Evolutionary conservation across 2,329 filamentous ascomycete species (phyloP).

Genomic region (Fusarium sp.): DNA sequence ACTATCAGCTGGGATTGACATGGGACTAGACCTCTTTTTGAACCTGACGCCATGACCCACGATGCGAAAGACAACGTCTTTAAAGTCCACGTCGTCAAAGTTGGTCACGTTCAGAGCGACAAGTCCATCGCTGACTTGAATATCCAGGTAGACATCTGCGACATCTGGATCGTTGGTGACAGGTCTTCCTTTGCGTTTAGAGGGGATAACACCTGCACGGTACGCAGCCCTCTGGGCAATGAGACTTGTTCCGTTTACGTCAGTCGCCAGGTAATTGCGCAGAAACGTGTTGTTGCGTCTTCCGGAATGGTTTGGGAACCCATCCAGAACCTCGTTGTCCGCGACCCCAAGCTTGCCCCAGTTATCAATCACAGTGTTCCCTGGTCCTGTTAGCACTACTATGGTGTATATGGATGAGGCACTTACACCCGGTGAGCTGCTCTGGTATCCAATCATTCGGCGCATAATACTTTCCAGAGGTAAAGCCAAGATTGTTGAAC

Average conservation of each 20-base stretch:
- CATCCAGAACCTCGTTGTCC: constrained; percentile 2
- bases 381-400: background rate
- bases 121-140: background rate
- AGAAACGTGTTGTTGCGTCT: constrained; percentile 9
- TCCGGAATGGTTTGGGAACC: background rate
- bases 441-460: constrained; percentile 11
- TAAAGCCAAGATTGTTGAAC: constrained; percentile 8
- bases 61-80: background rate
- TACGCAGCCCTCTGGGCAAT: constrained; percentile 1
- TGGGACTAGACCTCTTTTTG: background rate
- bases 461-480: constrained; percentile 1
- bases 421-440: background rate
- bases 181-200: background rate
- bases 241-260: background rate
- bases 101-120: background rate
- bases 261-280: background rate
- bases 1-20: background rate
- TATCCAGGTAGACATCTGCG: background rate
- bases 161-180: background rate
- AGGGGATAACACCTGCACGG: background rate
- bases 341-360: constrained; percentile 6
- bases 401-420: fast-evolving
- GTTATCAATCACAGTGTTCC: constrained; percentile 5
- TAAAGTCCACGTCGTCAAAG: constrained; percentile 4
- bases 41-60: background rate